Evolutionary conservation across 306 rosid genomes (phyloP), one percentile per base, ranked within the genome.

Genomic region (Vicia faba): DNA sequence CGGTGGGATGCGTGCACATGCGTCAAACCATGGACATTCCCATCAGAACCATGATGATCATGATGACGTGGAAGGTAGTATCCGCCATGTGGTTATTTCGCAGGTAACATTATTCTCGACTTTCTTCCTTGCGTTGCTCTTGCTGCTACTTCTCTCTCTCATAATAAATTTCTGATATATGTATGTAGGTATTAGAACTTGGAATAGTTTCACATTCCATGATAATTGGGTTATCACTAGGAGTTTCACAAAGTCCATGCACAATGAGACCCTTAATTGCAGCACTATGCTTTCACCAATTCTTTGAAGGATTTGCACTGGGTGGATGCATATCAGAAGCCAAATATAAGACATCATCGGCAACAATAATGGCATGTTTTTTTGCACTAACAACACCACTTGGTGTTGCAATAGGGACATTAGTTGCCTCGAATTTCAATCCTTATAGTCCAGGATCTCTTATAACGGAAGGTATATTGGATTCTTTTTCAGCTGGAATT

Each of bases 291-390:
- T 93, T 93, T 75, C 99, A 93, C 25, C 99, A 93, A 39, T 93
- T 93, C 86, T 93, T 93, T 64, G 99, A 93, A 84, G 99, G 99
- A 3, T 93, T 93, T 56, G 99, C 99, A 41, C 92, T 93, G 1
- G 99, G 99, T 74, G 99, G 99, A 2, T 93, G 97, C 82, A 90
- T 93, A 35, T 82, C 95, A 20, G 86, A 93, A 77, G 97, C 97
- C n/a, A 87, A 90, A 35, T 88, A 88, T 71, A 93, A 77, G 62
- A 57, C 78, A 44, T 68, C 80, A 25, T 75, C 96, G 1, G 72
- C 87, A 28, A 70, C 95, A 20, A 54, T 90, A 55, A 88, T 86
- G 99, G 88, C 97, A 1, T 81, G 81, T 53, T 86, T 93, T 26
- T 93, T 93, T 8, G 96, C 91, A 35, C 10, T 90, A 3, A 88